Evolutionary conservation across 495 filamentous ascomycete species (phyloP), one percentile per base, ranked within the genome.

Genomic region (Hypoxylon lenormandii): DNA sequence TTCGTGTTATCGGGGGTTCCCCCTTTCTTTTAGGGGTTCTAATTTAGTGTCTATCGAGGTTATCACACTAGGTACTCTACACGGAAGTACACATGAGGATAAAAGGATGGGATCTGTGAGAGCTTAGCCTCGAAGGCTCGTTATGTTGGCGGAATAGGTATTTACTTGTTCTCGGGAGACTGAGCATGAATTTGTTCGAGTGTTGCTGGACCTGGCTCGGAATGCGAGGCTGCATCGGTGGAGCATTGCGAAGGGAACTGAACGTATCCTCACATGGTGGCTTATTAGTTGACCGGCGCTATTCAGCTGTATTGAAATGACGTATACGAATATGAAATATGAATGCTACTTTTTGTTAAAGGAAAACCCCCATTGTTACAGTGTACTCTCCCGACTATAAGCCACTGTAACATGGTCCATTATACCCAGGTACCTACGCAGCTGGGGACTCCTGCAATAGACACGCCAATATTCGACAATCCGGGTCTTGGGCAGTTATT

Each of bases 271-370:
- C 21, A 8, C 26, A 57, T 13, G 52, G 40, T 49, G 54, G 45
- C 6, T 58, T 60, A 43, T 55, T 33, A 13, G 49, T 51, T 51
- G 28, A 30, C 45, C 21, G 30, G n/a, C 43, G 50, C 26, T 18
- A 26, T 61, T 65, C 61, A 28, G 61, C 45, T 53, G 61, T 66
- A 51, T 58, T 65, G 61, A 58, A 28, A 70, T 37, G 67, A 70
- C 50, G 67, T 66, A 70, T 36, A 70, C 61, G 67, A 70, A 70
- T 62, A 58, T 62, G 51, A 70, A 70, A 70, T 62, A 58, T 62
- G 51, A 70, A 64, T 60, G 50, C 36, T 18, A 62, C 30, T 58
- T 70, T 57, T 16, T 10, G 26, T 47, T 13, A 8, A 62, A 37
- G n/a, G 33, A 21, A 23, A 23, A 28, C 18, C n/a, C n/a, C 5